phyloP scores from a whole-genome alignment of 306 rosid genomes.

The Prunus persica region DNA sequence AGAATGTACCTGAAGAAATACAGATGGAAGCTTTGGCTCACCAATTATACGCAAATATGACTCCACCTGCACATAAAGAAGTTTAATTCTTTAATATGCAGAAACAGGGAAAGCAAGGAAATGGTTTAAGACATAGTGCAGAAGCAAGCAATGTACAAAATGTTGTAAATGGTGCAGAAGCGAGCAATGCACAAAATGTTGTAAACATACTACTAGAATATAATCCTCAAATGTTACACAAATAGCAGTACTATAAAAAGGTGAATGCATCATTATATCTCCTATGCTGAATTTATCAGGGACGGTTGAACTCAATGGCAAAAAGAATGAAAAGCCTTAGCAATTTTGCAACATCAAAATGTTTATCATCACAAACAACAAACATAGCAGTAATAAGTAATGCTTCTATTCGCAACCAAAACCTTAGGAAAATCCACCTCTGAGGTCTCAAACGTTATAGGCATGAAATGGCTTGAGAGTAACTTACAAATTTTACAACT shows the following conservation, averaged over 20 bases:
- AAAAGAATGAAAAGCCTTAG: not conserved
- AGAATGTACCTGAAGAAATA: conserved; percentile 77
- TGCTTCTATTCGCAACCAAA: not conserved
- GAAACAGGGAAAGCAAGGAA: not conserved
- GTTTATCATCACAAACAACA: not conserved
- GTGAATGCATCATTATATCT: not conserved
- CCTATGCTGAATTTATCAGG: not conserved
- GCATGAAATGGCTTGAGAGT: not conserved
- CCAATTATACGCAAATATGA: conserved; percentile 79
- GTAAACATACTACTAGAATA: not conserved
- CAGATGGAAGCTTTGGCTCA: conserved; percentile 92
- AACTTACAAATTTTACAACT: not conserved
- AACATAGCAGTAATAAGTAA: not conserved
- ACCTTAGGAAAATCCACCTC: not conserved
- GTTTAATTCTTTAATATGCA: not conserved
- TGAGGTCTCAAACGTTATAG: not conserved
- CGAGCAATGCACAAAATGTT: not conserved
- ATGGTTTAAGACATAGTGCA: not conserved
- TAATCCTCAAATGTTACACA: not conserved
- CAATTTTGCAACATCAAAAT: not conserved
- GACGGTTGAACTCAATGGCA: not conserved
- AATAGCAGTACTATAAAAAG: not conserved
- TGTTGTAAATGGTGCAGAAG: too few relatives aligned
- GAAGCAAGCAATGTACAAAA: not conserved
- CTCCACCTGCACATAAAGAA: conserved; percentile 60